Base-by-base conservation (phyloP, 768 basidiomycete genomes). In the Leccinum arenicola region DNA sequence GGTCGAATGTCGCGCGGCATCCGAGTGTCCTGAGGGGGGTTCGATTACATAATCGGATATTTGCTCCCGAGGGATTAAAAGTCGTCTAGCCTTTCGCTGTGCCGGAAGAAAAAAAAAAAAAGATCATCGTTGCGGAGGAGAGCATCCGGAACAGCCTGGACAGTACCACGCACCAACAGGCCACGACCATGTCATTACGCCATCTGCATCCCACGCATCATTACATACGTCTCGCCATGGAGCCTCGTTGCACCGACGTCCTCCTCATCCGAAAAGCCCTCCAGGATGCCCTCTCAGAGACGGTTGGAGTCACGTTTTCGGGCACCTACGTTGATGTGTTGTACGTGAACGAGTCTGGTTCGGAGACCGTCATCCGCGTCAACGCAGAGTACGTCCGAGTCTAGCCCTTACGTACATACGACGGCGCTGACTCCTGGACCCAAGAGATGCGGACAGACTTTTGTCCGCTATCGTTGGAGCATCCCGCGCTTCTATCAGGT, bases 291-390 rank as follows among this genome's bases (percentile, higher is more conserved):
- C 73, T 89, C 43, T 55, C 74, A 8, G 81, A 84, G 64, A 74
- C 78, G 9, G 86, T 87, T 62, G 87, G 88, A 3, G 59, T 79
- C 43, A 81, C 82, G 4, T 73, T 73, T 9, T 78, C 85, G 1
- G 75, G 77, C 50, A 77, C 76, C 2, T 81, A 85, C 59, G 58
- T 89, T 33, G 88, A 89, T 64, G 69, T 89, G 10, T 71, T 90
- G 17, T 84, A 82, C 78, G 64, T 85, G 9, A 50, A 62, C 53
- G 72, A 66, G 51, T 48, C 40, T 6, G 71, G 64, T 1, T 60
- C 68, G 3, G 64, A 71, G 48, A 36, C 67, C 23, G 60, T 73
- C 52, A 27, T 73, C 14, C 68, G 65, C 4, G 68, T 66, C 47
- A 40, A 43, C 58, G 45, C 61, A 50, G 59, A 52, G 72, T 68